Evolutionary conservation across 2,329 filamentous ascomycete genomes (phyloP), one percentile per base, ranked within the genome.

Genomic region (Ceratocystiopsis minuta): DNA sequence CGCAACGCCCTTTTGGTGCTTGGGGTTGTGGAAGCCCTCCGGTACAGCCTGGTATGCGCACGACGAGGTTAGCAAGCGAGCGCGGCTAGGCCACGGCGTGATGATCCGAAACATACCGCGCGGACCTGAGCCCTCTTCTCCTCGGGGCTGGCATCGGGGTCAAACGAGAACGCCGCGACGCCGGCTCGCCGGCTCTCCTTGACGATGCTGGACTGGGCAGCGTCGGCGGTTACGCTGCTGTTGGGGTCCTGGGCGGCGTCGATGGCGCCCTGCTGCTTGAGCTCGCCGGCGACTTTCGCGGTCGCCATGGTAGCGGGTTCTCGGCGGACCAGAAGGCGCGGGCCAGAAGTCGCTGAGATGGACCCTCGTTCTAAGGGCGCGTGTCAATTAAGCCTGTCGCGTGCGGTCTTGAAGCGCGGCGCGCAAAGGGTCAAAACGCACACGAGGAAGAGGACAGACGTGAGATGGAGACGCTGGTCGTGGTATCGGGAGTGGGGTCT

Each of bases 41-140:
- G 78, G 77, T 13, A 82, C 55, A 40, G 66, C 67, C 24, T 28
- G 24, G 24, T n/a, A n/a, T n/a, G n/a, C n/a, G 11, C 24, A 10
- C 78, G 83, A 24, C 16, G 2, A 16, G 17, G 37, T 42, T 40
- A 42, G 42, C 24, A 13, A 36, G n/a, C 3, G 24, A 31, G 15
- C 10, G 18, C 2, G n/a, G n/a, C n/a, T n/a, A n/a, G n/a, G n/a
- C n/a, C n/a, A n/a, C n/a, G n/a, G n/a, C n/a, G n/a, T n/a, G n/a
- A n/a, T n/a, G 24, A 20, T 20, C 20, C 24, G 24, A 36, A 15
- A 37, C 79, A 53, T 68, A 93, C 85, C 55, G 78, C 72, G 67
- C 71, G 67, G 17, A 80, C 78, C 56, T 87, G 82, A 31, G 79
- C 79, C 46, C 72, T 78, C 66, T 98, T 98, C 59, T 93, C 70